phyloP scores from a whole-genome alignment of 805 yeast species.

The Wickerhamomyces bisporus region DNA sequence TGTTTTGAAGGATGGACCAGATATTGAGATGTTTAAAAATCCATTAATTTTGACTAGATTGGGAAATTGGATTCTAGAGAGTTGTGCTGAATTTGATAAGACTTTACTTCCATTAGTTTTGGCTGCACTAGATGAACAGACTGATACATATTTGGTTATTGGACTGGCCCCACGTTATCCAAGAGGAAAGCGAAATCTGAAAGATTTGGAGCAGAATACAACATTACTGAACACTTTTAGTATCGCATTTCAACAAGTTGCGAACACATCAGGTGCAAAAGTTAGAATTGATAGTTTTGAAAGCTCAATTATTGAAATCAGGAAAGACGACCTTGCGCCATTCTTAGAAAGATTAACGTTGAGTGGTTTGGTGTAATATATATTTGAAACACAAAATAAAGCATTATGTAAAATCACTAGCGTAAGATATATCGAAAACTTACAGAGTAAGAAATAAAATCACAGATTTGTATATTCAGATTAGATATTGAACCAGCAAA shows the following conservation, averaged over 20 bases:
- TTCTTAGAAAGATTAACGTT: constrained; percentile 79
- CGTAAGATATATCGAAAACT: not conserved
- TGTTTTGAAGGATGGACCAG: constrained; percentile 86
- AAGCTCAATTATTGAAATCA: constrained; percentile 84
- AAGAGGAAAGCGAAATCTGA: constrained; percentile 32
- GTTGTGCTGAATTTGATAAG: constrained; percentile 72
- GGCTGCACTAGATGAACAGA: constrained; percentile 69
- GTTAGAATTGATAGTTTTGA: constrained; percentile 93
- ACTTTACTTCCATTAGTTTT: constrained; percentile 74
- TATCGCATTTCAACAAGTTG: constrained; percentile 85
- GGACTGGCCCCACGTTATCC: constrained; percentile 87
- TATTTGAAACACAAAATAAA: too few relatives aligned
- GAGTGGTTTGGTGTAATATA: constrained; percentile 51
- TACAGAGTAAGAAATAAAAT: too few relatives aligned
- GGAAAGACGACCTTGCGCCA: constrained; percentile 81
- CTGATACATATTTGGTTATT: constrained; percentile 79
- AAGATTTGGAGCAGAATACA: constrained; percentile 30
- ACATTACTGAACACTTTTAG: constrained; percentile 76
- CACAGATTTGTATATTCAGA: too few relatives aligned
- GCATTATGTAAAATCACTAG: not conserved
- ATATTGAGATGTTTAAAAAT: constrained; percentile 69
- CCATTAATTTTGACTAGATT: constrained; percentile 81
- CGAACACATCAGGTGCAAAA: constrained; percentile 78
- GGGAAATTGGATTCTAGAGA: constrained; percentile 89
- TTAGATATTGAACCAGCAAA: too few relatives aligned